phyloP scores from a whole-genome alignment of 495 filamentous ascomycete genomes.

The Saxispiralis lemnorum region DNA sequence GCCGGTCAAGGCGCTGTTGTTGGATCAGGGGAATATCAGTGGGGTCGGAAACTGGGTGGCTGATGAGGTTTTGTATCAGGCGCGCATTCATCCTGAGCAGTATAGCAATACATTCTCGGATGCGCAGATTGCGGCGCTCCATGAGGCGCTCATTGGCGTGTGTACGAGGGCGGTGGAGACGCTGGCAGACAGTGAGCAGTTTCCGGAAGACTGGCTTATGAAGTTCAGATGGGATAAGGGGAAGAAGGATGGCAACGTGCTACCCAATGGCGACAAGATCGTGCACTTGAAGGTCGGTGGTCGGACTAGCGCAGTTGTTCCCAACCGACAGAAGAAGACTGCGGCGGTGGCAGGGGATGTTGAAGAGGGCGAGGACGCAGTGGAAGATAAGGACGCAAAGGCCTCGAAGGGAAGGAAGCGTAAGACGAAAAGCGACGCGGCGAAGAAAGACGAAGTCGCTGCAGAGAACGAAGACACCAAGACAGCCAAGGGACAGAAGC shows the following conservation, averaged over 20 bases:
- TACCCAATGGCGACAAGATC: constrained; percentile 74
- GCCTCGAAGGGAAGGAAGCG: constrained; percentile 3
- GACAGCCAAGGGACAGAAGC: constrained; percentile 3
- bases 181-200: constrained; percentile 62
- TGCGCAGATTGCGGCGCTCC: constrained; percentile 51
- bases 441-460: constrained; percentile 7
- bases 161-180: constrained; percentile 62
- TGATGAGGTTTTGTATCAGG: constrained; percentile 75
- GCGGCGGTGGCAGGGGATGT: constrained; percentile 29
- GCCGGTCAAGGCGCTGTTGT: constrained; percentile 67
- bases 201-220: constrained; percentile 85
- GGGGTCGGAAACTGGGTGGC: constrained; percentile 96
- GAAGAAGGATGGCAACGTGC: constrained; percentile 49
- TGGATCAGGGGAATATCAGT: constrained; percentile 79
- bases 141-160: constrained; percentile 58
- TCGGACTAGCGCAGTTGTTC: constrained; percentile 73
- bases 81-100: constrained; percentile 77
- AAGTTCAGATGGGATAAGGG: constrained; percentile 82
- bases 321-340: constrained; percentile 70
- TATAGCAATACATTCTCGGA: constrained; percentile 68
- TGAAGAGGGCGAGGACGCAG: constrained; percentile 8
- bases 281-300: constrained; percentile 72
- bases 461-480: not conserved
- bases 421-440: constrained; percentile 7
- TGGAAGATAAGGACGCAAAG: not conserved